Base-by-base conservation (phyloP, 2,329 filamentous ascomycete genomes). In the Hypoxylon sp. region DNA sequence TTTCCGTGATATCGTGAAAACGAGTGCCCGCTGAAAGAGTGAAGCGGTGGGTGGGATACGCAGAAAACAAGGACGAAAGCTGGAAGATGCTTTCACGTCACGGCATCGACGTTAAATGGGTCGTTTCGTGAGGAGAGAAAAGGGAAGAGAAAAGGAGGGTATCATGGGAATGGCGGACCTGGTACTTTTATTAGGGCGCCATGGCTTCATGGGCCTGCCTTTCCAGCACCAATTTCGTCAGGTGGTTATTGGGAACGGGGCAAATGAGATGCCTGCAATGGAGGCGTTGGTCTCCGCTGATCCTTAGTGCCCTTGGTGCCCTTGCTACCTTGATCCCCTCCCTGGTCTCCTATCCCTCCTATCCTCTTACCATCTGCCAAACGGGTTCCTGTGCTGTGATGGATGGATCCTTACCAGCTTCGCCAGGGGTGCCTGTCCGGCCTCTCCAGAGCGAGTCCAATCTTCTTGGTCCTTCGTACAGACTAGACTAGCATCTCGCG, bases 21-120 rank as follows among this genome's bases (percentile, higher is more conserved):
- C 80, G 89, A 91, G 83, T 88, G 89, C 87, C 91, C 91, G 91
- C 91, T 93, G 82, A 94, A 93, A 79, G 91, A 92, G 88, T 92
- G 90, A 92, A 92, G 89, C 89, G 89, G 89, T 89, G 75, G 79
- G 83, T 76, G 72, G 72, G 74, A 71, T 73, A 76, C 75, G 76
- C 72, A 73, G 78, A 82, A 81, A 77, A 77, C 81, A 80, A 80
- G 75, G 80, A 81, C 79, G 81, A 84, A 83, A 83, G 80, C 79
- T 74, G 78, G 76, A 60, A 72, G 71, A 76, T 74, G 74, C 76
- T 78, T 78, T 79, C 80, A 79, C 78, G 79, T 82, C 79, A 81
- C 78, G 79, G 80, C 79, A 79, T 80, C 78, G 82, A 82, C 80
- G 82, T 83, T 79, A 73, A 75, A 76, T 81, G 76, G 77, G 76